phyloP scores from a whole-genome alignment of 306 rosid species.

The Trifolium pratense region DNA sequence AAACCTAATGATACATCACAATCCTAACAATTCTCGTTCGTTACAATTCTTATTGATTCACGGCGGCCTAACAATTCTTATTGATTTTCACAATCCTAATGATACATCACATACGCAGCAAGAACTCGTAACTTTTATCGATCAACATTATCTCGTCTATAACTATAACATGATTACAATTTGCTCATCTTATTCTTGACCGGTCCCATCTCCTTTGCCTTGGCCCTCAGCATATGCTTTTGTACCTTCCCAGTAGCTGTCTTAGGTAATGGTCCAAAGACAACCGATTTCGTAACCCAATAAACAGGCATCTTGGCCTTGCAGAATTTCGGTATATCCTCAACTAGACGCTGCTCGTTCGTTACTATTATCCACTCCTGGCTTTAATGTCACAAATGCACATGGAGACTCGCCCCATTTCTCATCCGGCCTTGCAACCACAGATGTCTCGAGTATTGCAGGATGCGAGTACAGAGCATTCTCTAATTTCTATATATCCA shows the following conservation, averaged over 20 bases:
- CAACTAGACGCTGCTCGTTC: slow-evolving; percentile 54
- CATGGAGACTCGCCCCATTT: slow-evolving; percentile 84
- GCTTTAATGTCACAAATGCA: slow-evolving; percentile 70
- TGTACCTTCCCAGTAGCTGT: slow-evolving; percentile 56
- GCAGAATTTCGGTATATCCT: slow-evolving; percentile 81
- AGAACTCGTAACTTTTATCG: not conserved
- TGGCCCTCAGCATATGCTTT: slow-evolving; percentile 81
- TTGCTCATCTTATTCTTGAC: slow-evolving; percentile 46
- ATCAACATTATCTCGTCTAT: slow-evolving; percentile 20
- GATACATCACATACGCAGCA: slow-evolving; percentile 25
- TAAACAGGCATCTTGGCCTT: slow-evolving; percentile 78
- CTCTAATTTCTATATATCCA: slow-evolving; percentile 84
- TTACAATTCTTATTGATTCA: no score
- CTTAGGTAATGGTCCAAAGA: slow-evolving; percentile 45
- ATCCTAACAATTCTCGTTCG: no score
- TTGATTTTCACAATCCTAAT: not conserved
- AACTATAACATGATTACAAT: slow-evolving; percentile 14
- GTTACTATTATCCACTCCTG: slow-evolving; percentile 56
- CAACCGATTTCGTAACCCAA: slow-evolving; percentile 68
- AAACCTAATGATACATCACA: no score
- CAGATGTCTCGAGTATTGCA: slow-evolving; percentile 71
- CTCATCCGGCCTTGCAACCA: slow-evolving; percentile 87
- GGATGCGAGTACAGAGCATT: slow-evolving; percentile 74
- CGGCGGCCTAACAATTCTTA: no score
- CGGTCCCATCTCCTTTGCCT: slow-evolving; percentile 76